Conservation (phyloP, 116 monocot species). For the Dioscorea cayenensis region DNA sequence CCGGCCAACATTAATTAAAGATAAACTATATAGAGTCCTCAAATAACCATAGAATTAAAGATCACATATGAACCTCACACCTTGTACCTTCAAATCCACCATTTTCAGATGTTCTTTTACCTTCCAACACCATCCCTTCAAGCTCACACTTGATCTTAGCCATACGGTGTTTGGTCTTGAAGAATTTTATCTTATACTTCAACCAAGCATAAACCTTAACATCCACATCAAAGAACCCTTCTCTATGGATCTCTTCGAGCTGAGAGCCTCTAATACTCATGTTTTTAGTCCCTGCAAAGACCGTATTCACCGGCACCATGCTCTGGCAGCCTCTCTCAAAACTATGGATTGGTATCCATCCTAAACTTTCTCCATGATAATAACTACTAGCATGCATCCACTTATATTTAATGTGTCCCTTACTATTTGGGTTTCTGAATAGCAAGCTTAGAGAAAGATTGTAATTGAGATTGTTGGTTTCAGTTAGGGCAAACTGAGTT, state of each 20-base stretch:
- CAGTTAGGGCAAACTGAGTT: not conserved
- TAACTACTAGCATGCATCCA: not conserved
- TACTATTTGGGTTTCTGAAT: slow-evolving; percentile 1
- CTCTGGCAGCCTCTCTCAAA: not conserved
- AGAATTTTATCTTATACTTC: not conserved
- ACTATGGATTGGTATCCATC: not conserved
- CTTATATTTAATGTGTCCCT: not conserved
- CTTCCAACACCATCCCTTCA: not conserved
- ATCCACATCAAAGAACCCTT: not conserved
- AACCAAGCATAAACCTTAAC: slow-evolving; percentile 5
- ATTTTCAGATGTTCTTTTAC: not conserved
- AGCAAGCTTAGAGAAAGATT: not conserved
- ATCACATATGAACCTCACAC: slow-evolving; percentile 3
- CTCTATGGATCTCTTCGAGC: not conserved
- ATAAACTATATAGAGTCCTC: too few relatives aligned
- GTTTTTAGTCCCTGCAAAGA: not conserved
- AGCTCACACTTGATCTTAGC: slow-evolving; percentile 2
- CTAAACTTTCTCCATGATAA: not conserved
- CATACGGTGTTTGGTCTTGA: not conserved
- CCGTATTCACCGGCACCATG: not conserved
- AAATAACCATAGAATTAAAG: not conserved
- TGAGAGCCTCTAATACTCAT: not conserved
- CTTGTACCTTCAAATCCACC: slow-evolving; percentile 1
- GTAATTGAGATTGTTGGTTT: slow-evolving; percentile 1
- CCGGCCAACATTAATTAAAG: too few relatives aligned